Conservation (phyloP, 75 land plant genomes). For the Cunninghamia lanceolata region DNA sequence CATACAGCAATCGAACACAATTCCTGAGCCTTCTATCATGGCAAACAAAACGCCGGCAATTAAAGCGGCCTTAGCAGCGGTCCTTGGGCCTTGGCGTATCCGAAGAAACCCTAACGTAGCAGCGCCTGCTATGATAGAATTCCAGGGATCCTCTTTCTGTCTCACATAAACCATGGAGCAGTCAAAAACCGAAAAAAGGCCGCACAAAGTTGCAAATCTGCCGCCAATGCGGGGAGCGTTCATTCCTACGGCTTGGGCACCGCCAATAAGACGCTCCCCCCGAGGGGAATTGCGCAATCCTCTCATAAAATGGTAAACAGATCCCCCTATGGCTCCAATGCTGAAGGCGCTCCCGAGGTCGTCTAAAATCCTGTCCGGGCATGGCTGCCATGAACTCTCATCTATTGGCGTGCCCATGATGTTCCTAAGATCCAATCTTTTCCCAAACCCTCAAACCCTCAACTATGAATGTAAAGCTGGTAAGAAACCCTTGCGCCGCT, state of each 20-base stretch:
- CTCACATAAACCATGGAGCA: no score
- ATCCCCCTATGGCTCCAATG: constrained; percentile 93
- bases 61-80: constrained; percentile 58
- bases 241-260: no score
- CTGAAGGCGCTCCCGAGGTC: constrained; percentile 91
- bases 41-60: constrained; percentile 79
- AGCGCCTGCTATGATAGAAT: no score
- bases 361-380: constrained; percentile 80
- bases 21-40: constrained; percentile 84
- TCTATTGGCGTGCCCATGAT: constrained; percentile 31
- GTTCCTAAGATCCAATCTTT: no score
- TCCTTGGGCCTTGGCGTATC: constrained; percentile 60
- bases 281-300: constrained; percentile 73
- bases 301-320: constrained; percentile 74
- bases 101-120: constrained; percentile 83
- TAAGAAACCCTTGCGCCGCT: no score
- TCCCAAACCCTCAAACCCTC: no score
- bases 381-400: constrained; percentile 51
- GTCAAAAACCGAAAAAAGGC: constrained; percentile 81
- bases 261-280: constrained; percentile 46
- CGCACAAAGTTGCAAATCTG: constrained; percentile 90
- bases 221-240: constrained; percentile 73
- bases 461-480: no score
- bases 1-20: constrained; percentile 62
- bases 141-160: no score